phyloP scores from a whole-genome alignment of 495 filamentous ascomycete species.

The Neurospora sp. region DNA sequence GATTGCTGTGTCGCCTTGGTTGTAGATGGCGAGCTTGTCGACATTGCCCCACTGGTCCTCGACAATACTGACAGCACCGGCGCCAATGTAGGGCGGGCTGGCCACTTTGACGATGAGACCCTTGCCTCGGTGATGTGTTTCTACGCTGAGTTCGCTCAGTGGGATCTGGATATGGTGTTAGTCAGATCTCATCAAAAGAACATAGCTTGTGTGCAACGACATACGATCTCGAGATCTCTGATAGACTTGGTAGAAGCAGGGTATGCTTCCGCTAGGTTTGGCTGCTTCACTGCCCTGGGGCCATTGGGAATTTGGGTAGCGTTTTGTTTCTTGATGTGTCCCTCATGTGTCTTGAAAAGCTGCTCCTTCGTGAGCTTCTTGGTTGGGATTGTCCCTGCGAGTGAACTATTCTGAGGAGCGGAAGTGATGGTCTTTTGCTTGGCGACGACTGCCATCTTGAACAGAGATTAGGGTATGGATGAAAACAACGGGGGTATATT shows the following conservation, averaged over 20 bases:
- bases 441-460: slow-evolving; percentile 5
- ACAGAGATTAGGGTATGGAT: not conserved
- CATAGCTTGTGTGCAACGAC: not conserved
- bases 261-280: slow-evolving; percentile 19
- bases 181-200: not conserved
- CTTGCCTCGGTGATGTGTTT: slow-evolving; percentile 41
- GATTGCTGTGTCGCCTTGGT: slow-evolving; percentile 30
- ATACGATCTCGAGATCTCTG: slow-evolving; percentile 23
- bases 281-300: slow-evolving; percentile 26
- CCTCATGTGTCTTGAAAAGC: slow-evolving; percentile 22
- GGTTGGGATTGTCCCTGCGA: slow-evolving; percentile 6
- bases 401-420: not conserved
- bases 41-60: slow-evolving; percentile 42
- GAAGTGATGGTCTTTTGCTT: not conserved
- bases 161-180: slow-evolving; percentile 13
- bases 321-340: slow-evolving; percentile 21
- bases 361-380: slow-evolving; percentile 19
- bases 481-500: not conserved
- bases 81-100: slow-evolving; percentile 31
- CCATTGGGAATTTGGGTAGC: slow-evolving; percentile 10
- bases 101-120: slow-evolving; percentile 35
- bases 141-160: slow-evolving; percentile 28
- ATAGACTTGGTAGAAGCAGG: slow-evolving; percentile 25
- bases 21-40: slow-evolving; percentile 38
- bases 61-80: slow-evolving; percentile 34